Conservation (phyloP, 371 early-diverging fungal genomes). For the Mortierella sp. region DNA sequence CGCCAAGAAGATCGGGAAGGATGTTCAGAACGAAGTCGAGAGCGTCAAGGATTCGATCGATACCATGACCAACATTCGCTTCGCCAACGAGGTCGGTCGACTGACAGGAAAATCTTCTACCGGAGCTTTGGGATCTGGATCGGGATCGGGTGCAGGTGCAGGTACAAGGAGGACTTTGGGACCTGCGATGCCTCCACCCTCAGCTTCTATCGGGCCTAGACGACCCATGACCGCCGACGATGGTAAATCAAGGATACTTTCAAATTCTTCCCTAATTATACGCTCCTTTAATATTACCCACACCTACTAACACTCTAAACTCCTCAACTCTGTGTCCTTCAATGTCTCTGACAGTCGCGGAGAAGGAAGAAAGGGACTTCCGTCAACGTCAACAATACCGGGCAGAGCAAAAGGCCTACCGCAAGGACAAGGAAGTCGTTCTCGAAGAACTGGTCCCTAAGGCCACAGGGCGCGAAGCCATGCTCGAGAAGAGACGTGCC, state of each 20-base stretch:
- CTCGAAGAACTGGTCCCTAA: conserved; percentile 89
- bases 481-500: conserved; percentile 75
- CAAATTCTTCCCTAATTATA: neutral
- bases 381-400: conserved; percentile 60
- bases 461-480: conserved; percentile 84
- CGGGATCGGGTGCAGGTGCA: neutral
- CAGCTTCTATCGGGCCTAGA: conserved; percentile 3
- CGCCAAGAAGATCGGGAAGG: conserved; percentile 66
- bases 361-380: conserved; percentile 69
- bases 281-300: neutral
- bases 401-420: conserved; percentile 63
- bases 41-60: conserved; percentile 73
- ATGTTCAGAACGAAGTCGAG: conserved; percentile 70
- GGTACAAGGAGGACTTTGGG: conserved; percentile 20
- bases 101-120: conserved; percentile 35
- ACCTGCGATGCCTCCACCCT: conserved; percentile 38
- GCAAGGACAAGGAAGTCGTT: conserved; percentile 70
- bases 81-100: conserved; percentile 55
- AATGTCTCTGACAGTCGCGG: conserved; percentile 61
- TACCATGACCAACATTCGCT: conserved; percentile 65
- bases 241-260: conserved; percentile 18
- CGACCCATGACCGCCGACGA: conserved; percentile 49
- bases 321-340: too few species aligned
- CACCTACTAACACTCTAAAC: neutral
- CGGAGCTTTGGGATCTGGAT: neutral